These are phyloP conservation scores for Dictyophora rubrovolvata DNA, from an alignment of 768 basidiomycete species.

Conservation along the genomic window DNA sequence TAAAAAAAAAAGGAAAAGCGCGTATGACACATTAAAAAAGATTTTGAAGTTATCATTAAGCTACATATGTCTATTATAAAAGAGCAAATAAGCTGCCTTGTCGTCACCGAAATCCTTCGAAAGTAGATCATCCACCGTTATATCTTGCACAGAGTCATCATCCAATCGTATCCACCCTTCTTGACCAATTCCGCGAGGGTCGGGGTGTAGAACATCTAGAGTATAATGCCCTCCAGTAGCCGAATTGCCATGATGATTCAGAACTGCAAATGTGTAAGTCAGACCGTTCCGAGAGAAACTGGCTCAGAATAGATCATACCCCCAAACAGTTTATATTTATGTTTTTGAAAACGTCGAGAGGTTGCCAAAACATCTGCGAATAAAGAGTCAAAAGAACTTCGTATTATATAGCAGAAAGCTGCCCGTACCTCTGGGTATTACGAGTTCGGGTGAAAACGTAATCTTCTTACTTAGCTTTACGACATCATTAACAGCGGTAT, in stretches of 20 bases:
- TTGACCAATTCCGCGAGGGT: conserved; percentile 36
- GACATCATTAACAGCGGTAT: conserved; percentile 60
- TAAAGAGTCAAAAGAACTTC: neutral
- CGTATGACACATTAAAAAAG: neutral
- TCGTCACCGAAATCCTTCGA: conserved; percentile 39
- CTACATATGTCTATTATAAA: conserved; percentile 53
- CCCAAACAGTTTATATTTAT: conserved; percentile 75
- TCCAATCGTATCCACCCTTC: conserved; percentile 91
- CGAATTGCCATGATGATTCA: conserved; percentile 89
- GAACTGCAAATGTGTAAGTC: conserved; percentile 31
- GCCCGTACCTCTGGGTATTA: conserved; percentile 55
- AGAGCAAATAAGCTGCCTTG: conserved; percentile 78
- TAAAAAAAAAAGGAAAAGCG: neutral
- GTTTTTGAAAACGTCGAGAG: conserved; percentile 32
- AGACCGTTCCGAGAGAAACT: neutral
- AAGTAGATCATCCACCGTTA: conserved; percentile 67
- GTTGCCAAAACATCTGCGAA: conserved; percentile 51
- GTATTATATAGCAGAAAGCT: neutral
- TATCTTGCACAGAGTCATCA: conserved; percentile 77
- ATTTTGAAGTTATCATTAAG: neutral
- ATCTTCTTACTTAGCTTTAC: conserved; percentile 83
- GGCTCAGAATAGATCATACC: conserved; percentile 33
- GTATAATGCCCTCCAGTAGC: conserved; percentile 96
- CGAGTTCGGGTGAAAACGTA: conserved; percentile 65
- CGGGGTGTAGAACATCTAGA: conserved; percentile 74